phyloP scores from a whole-genome alignment of 2,329 filamentous ascomycete species.

The Diaporthe sp. region DNA sequence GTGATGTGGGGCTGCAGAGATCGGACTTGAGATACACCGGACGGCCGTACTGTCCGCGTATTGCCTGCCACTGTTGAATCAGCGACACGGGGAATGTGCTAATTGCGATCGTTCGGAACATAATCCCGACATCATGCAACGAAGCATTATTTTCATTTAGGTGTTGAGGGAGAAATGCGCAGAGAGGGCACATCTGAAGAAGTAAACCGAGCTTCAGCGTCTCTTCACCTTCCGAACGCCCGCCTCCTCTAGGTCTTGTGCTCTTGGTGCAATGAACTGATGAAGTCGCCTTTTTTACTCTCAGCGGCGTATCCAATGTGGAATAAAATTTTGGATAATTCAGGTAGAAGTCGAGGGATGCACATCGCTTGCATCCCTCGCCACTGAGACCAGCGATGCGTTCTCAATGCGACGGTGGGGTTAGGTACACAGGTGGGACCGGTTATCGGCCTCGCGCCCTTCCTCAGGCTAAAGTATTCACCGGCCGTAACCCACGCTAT shows the following conservation, averaged over 20 bases:
- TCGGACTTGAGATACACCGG: constrained; percentile 18
- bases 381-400: background rate
- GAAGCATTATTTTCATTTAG: too few relatives aligned
- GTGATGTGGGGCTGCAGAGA: background rate
- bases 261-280: too few relatives aligned
- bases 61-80: too few relatives aligned
- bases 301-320: background rate
- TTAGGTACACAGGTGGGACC: background rate
- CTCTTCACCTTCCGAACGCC: too few relatives aligned
- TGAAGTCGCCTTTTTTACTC: background rate
- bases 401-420: background rate
- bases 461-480: background rate
- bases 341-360: background rate
- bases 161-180: too few relatives aligned
- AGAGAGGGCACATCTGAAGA: too few relatives aligned
- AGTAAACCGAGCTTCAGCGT: too few relatives aligned
- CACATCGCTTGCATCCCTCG: background rate
- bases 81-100: too few relatives aligned
- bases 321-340: background rate
- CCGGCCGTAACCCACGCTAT: background rate
- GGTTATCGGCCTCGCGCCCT: background rate
- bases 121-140: too few relatives aligned
- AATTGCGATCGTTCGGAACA: too few relatives aligned
- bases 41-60: background rate
- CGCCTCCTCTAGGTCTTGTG: too few relatives aligned